Evolutionary conservation across 2,329 filamentous ascomycete species (phyloP).

Genomic region (Scedosporium minutisporum): DNA sequence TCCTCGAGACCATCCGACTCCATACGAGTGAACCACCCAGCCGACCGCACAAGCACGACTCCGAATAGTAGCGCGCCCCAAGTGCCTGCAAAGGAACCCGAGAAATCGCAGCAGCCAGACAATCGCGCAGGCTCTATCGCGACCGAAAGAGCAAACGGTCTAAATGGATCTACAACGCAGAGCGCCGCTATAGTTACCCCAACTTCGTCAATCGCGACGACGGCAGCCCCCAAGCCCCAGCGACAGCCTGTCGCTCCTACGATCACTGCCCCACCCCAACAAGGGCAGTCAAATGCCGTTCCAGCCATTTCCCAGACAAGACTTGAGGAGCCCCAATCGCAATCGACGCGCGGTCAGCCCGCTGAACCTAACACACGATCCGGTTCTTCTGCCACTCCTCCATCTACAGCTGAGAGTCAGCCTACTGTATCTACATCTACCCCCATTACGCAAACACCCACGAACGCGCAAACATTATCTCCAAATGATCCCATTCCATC

Average conservation of each 20-base stretch:
- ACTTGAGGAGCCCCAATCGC: not conserved
- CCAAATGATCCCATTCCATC: not conserved
- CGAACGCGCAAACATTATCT: not conserved
- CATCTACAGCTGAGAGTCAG: not conserved
- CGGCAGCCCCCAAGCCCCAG: too few species aligned
- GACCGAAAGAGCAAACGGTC: too few species aligned
- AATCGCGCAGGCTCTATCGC: not conserved
- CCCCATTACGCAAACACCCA: not conserved
- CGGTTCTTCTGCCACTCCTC: not conserved
- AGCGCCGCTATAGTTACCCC: too few species aligned
- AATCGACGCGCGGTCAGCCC: not conserved
- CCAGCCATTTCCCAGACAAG: not conserved
- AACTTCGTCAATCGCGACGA: too few species aligned
- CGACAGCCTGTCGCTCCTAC: too few species aligned
- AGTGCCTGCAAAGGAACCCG: not conserved
- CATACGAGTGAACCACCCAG: not conserved
- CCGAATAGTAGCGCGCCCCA: not conserved
- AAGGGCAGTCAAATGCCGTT: not conserved
- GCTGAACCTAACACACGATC: too few species aligned
- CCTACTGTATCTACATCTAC: not conserved
- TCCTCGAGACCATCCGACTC: not conserved
- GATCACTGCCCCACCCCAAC: too few species aligned
- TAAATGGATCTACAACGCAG: too few species aligned
- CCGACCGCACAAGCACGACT: not conserved
- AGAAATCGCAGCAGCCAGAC: not conserved